These are phyloP conservation scores for Cercospora sesami DNA, from an alignment of 2,329 filamentous ascomycete species.

Conservation along the genomic window DNA sequence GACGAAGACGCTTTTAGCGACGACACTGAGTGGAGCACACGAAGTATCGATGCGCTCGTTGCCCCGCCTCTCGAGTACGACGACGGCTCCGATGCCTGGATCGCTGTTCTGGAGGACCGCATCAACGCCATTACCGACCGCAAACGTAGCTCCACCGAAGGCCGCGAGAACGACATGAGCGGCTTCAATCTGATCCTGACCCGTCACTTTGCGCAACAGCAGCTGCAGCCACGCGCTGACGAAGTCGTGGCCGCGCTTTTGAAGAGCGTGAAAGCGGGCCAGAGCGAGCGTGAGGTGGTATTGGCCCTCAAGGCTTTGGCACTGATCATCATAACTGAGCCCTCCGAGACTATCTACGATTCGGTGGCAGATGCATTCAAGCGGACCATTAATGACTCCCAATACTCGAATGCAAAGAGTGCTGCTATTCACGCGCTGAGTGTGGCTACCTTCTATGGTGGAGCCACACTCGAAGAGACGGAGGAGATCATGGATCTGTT, in stretches of 20 bases:
- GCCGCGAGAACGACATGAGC: slow-evolving; percentile 64
- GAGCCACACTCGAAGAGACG: slow-evolving; percentile 65
- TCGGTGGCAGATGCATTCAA: slow-evolving; percentile 60
- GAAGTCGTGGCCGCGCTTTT: slow-evolving; percentile 67
- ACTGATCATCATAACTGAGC: slow-evolving; percentile 67
- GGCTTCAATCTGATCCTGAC: slow-evolving; percentile 67
- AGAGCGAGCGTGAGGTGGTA: slow-evolving; percentile 67
- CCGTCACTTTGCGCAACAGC: slow-evolving; percentile 64
- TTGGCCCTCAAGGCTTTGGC: slow-evolving; percentile 71
- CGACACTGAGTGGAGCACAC: slow-evolving; percentile 60
- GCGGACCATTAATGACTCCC: slow-evolving; percentile 64
- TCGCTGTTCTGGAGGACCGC: slow-evolving; percentile 62
- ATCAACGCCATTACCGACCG: slow-evolving; percentile 72
- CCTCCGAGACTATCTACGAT: slow-evolving; percentile 67
- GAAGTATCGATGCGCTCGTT: slow-evolving; percentile 66
- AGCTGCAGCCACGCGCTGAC: slow-evolving; percentile 59
- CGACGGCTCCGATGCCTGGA: slow-evolving; percentile 57
- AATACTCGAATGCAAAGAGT: slow-evolving; percentile 64
- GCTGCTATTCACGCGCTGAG: slow-evolving; percentile 72
- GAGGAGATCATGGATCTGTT: slow-evolving; percentile 73
- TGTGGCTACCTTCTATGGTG: slow-evolving; percentile 72
- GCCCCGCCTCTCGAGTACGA: slow-evolving; percentile 54
- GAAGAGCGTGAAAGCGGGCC: slow-evolving; percentile 68
- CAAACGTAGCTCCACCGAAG: slow-evolving; percentile 73
- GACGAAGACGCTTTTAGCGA: slow-evolving; percentile 62